These are phyloP conservation scores for Raffaelea ambrosiae DNA, from an alignment of 2,329 filamentous ascomycete genomes.

Conservation along the genomic window DNA sequence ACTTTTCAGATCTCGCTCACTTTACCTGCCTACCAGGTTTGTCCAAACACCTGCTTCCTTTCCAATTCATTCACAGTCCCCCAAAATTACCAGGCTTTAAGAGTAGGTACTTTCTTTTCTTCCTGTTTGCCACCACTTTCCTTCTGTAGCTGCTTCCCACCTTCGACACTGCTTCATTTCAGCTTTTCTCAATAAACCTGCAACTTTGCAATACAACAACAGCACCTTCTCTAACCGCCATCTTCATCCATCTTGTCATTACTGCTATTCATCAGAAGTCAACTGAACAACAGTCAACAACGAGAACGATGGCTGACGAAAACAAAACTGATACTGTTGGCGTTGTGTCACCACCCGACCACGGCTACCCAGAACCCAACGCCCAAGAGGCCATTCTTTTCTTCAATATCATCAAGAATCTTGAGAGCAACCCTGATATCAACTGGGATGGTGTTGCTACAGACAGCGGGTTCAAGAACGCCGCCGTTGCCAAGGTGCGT, in stretches of 20 bases:
- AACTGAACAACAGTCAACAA: no score
- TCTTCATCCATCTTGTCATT: neutral
- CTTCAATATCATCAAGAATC: constrained; percentile 34
- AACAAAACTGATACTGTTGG: no score
- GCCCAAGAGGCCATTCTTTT: constrained; percentile 34
- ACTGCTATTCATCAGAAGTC: neutral
- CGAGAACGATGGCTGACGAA: neutral
- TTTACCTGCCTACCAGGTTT: no score
- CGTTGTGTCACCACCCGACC: no score
- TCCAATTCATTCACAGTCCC: no score
- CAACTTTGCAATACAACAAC: no score
- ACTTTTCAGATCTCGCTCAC: no score
- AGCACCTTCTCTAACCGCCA: no score
- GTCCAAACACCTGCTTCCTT: no score
- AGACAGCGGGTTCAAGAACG: constrained; percentile 35
- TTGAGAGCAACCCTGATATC: constrained; percentile 32
- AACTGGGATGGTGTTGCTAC: constrained; percentile 39
- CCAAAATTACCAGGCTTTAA: neutral
- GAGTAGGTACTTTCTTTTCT: neutral
- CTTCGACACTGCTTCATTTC: no score
- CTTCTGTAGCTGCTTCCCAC: neutral
- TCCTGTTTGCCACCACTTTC: neutral
- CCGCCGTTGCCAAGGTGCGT: constrained; percentile 33
- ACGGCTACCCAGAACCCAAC: constrained; percentile 22
- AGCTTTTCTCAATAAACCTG: no score